Evolutionary conservation across 306 rosid genomes (phyloP).

Genomic region (Oxytropis ochrocephala): DNA sequence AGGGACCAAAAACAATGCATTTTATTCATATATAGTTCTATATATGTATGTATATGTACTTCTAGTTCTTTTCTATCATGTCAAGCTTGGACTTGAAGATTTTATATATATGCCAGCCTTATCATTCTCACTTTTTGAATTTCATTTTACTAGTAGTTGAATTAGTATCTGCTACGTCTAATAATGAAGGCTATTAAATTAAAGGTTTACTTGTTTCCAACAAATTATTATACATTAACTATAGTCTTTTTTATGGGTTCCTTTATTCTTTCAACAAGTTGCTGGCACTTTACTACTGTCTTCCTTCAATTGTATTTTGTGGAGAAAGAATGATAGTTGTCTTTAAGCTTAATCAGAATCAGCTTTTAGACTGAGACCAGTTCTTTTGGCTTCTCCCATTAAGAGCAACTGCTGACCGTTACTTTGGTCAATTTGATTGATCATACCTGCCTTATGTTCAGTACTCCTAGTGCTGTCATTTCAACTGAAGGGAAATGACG

Average conservation of each 20-base stretch:
- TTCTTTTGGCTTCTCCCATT: constrained; percentile 10
- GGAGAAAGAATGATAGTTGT: constrained; percentile 10
- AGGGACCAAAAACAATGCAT: constrained; percentile 12
- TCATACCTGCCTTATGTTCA: constrained; percentile 5
- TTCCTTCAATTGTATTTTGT: constrained; percentile 16
- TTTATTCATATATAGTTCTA: background rate
- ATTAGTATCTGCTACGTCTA: background rate
- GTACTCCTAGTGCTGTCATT: constrained; percentile 48
- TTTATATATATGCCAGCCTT: background rate
- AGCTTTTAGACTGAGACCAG: constrained; percentile 32
- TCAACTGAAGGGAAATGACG: constrained; percentile 31
- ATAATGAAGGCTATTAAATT: background rate
- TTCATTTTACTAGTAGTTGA: too few species aligned
- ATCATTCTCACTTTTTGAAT: background rate
- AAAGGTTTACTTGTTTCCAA: background rate
- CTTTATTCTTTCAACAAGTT: background rate
- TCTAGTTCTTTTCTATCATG: background rate
- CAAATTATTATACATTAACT: background rate
- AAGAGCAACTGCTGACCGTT: constrained; percentile 38
- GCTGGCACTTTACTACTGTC: constrained; percentile 39
- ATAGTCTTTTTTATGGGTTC: constrained; percentile 29
- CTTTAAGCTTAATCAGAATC: constrained; percentile 22
- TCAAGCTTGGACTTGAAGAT: constrained; percentile 22
- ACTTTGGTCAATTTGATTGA: constrained; percentile 39
- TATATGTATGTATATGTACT: background rate